phyloP scores from a whole-genome alignment of 306 rosid species.

The Medicago truncatula region MtrunA17r5.0-ANR NC_053045.1:32505501-32506000 shows the following conservation, averaged over 20 bases:
- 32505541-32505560: too few relatives aligned
- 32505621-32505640: background rate
- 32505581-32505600: too few relatives aligned
- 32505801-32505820: slow-evolving; percentile 9
- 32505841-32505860: slow-evolving; percentile 23
- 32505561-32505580: too few relatives aligned
- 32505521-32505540: too few relatives aligned
- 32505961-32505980: slow-evolving; percentile 48
- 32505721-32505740: too few relatives aligned
- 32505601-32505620: too few relatives aligned
- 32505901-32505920: slow-evolving; percentile 47
- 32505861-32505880: slow-evolving; percentile 22
- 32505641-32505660: background rate
- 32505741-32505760: too few relatives aligned
- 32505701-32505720: too few relatives aligned
- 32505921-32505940: slow-evolving; percentile 42
- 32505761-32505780: background rate
- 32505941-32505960: slow-evolving; percentile 40
- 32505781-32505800: background rate
- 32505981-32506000: slow-evolving; percentile 64
- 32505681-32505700: too few relatives aligned
- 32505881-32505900: slow-evolving; percentile 41
- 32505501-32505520: too few relatives aligned
- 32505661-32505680: background rate
- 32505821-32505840: slow-evolving; percentile 15